Evolutionary conservation across 164 flowering plant species (phyloP).

Genomic region (Vitis rupestris): DNA sequence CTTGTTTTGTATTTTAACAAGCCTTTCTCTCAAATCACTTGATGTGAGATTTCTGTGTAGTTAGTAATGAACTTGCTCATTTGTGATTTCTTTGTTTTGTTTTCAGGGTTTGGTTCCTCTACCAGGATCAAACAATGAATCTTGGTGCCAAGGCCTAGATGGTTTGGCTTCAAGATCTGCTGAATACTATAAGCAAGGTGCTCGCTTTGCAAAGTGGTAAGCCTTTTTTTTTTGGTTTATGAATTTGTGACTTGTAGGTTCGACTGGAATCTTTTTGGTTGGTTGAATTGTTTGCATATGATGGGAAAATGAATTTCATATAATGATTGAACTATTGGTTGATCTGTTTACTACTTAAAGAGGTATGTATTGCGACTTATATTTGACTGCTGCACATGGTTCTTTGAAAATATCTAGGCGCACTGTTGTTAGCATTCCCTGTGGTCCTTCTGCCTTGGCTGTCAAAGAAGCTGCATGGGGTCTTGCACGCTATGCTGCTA

Average conservation of each 20-base stretch:
- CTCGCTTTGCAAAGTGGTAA: constrained; percentile 92
- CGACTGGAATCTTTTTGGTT: no score
- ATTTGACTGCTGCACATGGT: neutral
- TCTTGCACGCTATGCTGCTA: constrained; percentile 94
- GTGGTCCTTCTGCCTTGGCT: constrained; percentile 91
- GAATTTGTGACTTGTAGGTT: neutral
- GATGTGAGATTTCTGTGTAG: neutral
- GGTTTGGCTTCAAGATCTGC: constrained; percentile 89
- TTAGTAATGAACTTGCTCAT: neutral
- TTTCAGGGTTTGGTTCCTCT: constrained; percentile 82
- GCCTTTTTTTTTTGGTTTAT: neutral
- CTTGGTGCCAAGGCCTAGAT: constrained; percentile 95
- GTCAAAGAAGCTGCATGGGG: constrained; percentile 98
- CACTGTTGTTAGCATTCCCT: constrained; percentile 87
- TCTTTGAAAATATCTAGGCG: constrained; percentile 44
- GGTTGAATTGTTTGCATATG: no score
- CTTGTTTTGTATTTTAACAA: neutral
- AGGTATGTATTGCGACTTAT: neutral
- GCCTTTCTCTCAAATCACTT: neutral
- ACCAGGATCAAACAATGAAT: constrained; percentile 86
- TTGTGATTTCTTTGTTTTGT: neutral
- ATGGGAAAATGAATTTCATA: no score
- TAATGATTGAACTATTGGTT: neutral
- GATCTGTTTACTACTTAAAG: neutral
- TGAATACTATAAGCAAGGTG: constrained; percentile 91